These are phyloP conservation scores for Ustilago nuda DNA, from an alignment of 1,284 basidiomycete genomes.

Conservation along the genomic window DNA sequence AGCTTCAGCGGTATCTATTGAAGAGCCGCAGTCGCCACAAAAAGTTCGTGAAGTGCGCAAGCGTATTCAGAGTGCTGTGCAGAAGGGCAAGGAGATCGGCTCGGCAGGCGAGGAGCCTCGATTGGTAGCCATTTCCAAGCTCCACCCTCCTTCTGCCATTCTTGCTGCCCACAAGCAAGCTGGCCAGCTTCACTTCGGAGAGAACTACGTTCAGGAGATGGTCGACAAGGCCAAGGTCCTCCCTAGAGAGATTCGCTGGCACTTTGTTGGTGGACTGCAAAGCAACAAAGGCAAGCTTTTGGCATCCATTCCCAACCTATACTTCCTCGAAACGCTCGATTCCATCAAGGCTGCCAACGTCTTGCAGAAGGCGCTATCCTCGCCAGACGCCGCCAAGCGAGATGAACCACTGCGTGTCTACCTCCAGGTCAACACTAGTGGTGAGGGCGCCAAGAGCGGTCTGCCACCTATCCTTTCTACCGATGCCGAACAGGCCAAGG, in stretches of 20 bases:
- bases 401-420: slow-evolving; percentile 78
- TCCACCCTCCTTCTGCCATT: slow-evolving; percentile 89
- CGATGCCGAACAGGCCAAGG: slow-evolving; percentile 47
- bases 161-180: slow-evolving; percentile 72
- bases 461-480: slow-evolving; percentile 74
- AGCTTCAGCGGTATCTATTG: slow-evolving; percentile 22
- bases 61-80: slow-evolving; percentile 40
- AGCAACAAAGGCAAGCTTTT: slow-evolving; percentile 93
- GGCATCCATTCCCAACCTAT: slow-evolving; percentile 88
- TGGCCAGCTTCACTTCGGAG: slow-evolving; percentile 91
- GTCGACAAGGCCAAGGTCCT: slow-evolving; percentile 76
- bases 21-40: slow-evolving; percentile 27
- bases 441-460: slow-evolving; percentile 89
- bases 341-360: slow-evolving; percentile 84
- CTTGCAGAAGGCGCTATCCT: slow-evolving; percentile 81
- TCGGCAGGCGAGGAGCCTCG: slow-evolving; percentile 67
- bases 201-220: slow-evolving; percentile 96
- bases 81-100: slow-evolving; percentile 41
- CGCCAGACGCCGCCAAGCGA: slow-evolving; percentile 69
- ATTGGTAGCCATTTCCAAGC: slow-evolving; percentile 92
- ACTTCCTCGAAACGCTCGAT: slow-evolving; percentile 89
- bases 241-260: slow-evolving; percentile 77
- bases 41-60: slow-evolving; percentile 44
- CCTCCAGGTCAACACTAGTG: slow-evolving; percentile 93
- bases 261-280: slow-evolving; percentile 94